Conservation (phyloP, 768 basidiomycete species). For the Suillus plorans region DNA sequence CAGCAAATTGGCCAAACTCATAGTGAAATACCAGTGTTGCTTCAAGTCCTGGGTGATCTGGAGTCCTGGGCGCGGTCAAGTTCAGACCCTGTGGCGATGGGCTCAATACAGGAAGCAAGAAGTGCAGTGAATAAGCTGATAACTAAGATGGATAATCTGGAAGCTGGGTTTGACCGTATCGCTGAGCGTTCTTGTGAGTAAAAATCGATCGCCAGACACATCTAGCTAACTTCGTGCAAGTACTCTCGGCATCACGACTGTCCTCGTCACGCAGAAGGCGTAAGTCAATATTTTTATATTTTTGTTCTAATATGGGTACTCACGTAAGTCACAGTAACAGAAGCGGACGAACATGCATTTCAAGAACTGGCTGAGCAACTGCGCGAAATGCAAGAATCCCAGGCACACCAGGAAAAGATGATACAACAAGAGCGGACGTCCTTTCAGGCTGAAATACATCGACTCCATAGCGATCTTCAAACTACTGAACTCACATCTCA, state of each 20-base stretch:
- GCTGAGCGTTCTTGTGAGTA: conserved; percentile 78
- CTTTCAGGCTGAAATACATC: conserved; percentile 56
- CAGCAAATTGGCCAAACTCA: conserved; percentile 7
- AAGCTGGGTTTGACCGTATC: conserved; percentile 81
- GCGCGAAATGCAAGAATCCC: conserved; percentile 55
- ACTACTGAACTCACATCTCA: conserved; percentile 37
- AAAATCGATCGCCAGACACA: not conserved
- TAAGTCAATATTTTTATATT: conserved; percentile 38
- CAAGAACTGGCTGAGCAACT: conserved; percentile 73
- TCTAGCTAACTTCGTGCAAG: conserved; percentile 36
- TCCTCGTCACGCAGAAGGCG: conserved; percentile 68
- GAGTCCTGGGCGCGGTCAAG: conserved; percentile 52
- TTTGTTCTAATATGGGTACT: not conserved
- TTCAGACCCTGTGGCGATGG: conserved; percentile 45
- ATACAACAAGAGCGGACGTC: conserved; percentile 59
- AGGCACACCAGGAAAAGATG: conserved; percentile 52
- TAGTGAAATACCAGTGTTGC: conserved; percentile 44
- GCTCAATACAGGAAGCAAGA: conserved; percentile 63
- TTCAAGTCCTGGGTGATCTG: conserved; percentile 64
- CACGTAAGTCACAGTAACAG: conserved; percentile 48
- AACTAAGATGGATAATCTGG: conserved; percentile 75
- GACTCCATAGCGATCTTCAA: conserved; percentile 46
- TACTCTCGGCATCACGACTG: conserved; percentile 74
- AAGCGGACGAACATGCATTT: conserved; percentile 74
- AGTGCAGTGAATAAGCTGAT: conserved; percentile 66